Evolutionary conservation across 352 stramenopile genomes (phyloP).

Genomic region (Phytophthora pisi): DNA sequence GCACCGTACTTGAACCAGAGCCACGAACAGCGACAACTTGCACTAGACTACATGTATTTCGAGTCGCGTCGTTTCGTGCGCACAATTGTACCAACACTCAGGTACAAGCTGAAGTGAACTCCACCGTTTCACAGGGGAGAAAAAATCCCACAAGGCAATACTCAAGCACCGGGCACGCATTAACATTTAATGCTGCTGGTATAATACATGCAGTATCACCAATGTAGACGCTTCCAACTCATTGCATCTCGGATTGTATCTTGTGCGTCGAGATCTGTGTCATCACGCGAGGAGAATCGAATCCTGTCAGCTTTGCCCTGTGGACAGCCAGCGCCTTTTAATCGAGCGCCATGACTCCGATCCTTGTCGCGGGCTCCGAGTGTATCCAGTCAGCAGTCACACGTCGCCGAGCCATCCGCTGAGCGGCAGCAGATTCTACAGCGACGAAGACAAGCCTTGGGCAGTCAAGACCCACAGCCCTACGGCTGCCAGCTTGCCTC

Average conservation of each 20-base stretch:
- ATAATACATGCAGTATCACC: too few species aligned
- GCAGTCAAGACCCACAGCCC: conserved; percentile 7
- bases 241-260: background rate
- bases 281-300: background rate
- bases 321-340: conserved; percentile 1
- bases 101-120: conserved; percentile 29
- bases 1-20: background rate
- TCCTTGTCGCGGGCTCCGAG: conserved; percentile 7
- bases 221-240: too few species aligned
- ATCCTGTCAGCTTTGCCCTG: background rate
- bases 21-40: background rate
- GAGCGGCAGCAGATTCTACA: conserved; percentile 4
- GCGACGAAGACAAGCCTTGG: conserved; percentile 10
- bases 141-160: too few species aligned
- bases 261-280: background rate
- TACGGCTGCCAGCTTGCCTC: conserved; percentile 7
- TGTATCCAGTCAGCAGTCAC: conserved; percentile 11
- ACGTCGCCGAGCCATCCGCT: conserved; percentile 1
- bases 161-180: too few species aligned
- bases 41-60: conserved; percentile 5
- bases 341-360: too few species aligned
- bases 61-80: conserved; percentile 24
- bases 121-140: too few species aligned
- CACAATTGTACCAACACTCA: conserved; percentile 19
- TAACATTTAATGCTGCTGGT: too few species aligned